Evolutionary conservation across 495 filamentous ascomycete species (phyloP).

Genomic region (Penicillium goetzii): DNA sequence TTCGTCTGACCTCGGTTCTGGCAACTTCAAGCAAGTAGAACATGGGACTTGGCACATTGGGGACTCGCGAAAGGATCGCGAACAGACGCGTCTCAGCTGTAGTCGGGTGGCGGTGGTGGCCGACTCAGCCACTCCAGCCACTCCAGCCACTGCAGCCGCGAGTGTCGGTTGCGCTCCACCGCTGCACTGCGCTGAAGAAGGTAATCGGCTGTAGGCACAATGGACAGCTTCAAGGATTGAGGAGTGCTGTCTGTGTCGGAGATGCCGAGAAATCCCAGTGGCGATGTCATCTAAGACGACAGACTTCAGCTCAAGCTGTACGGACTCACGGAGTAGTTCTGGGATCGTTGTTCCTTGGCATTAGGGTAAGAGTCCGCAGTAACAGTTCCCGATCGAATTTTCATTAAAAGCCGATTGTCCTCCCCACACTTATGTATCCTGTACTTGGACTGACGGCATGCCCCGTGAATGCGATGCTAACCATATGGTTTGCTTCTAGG

Average conservation of each 20-base stretch:
- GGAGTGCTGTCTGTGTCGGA: neutral
- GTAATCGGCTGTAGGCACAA: slow-evolving; percentile 9
- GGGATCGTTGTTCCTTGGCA: neutral
- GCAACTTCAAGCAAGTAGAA: no score
- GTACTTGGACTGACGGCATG: neutral
- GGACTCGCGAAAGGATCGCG: neutral
- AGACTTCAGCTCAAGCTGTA: neutral
- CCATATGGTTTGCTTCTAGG: neutral
- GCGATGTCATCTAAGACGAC: neutral
- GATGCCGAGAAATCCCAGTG: slow-evolving; percentile 4
- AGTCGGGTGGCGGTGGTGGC: slow-evolving; percentile 20
- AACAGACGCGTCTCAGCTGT: slow-evolving; percentile 11
- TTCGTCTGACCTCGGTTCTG: neutral
- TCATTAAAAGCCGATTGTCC: neutral
- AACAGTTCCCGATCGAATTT: neutral
- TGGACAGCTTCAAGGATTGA: neutral
- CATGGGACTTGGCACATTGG: neutral
- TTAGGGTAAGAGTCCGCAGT: neutral
- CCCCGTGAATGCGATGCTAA: neutral
- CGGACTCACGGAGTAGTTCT: neutral
- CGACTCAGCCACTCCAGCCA: slow-evolving; percentile 22
- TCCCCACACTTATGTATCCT: neutral
- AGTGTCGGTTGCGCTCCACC: slow-evolving; percentile 5
- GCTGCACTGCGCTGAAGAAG: slow-evolving; percentile 29
- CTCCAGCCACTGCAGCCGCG: neutral